Conservation (phyloP, 2,329 filamentous ascomycete species). For the Fusarium pseudonygamai region DNA sequence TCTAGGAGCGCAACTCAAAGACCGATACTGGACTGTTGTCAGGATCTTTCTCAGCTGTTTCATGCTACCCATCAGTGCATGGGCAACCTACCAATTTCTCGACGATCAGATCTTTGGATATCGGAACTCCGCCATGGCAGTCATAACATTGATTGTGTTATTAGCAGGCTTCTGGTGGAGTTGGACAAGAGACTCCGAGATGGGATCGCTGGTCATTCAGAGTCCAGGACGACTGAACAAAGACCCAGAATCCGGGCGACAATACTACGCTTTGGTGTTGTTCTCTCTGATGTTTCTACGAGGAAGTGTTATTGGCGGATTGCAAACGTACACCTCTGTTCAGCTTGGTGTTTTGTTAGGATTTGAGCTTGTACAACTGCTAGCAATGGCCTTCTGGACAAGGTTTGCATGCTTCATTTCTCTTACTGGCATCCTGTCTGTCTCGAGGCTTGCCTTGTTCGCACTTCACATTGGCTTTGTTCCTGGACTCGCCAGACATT, state of each 20-base stretch:
- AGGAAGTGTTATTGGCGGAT: constrained; percentile 18
- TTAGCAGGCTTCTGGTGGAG: constrained; percentile 43
- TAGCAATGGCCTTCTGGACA: background rate
- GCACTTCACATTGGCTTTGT: constrained; percentile 11
- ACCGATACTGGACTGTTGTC: constrained; percentile 58
- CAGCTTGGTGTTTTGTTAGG: constrained; percentile 19
- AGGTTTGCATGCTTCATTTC: background rate
- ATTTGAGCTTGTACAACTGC: constrained; percentile 19
- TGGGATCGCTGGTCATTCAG: constrained; percentile 5
- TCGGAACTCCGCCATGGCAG: constrained; percentile 49
- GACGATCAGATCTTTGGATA: constrained; percentile 21
- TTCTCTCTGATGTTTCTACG: constrained; percentile 28
- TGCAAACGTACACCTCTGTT: constrained; percentile 4
- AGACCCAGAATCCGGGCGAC: background rate
- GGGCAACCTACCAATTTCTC: constrained; percentile 76
- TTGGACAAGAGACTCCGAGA: background rate
- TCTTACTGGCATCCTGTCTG: background rate
- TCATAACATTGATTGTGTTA: constrained; percentile 34
- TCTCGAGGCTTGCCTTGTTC: constrained; percentile 1
- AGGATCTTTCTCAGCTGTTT: constrained; percentile 81
- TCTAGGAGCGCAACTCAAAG: constrained; percentile 50
- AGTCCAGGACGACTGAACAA: too few relatives aligned
- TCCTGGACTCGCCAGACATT: background rate
- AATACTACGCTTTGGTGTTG: background rate
- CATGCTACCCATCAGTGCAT: constrained; percentile 73